These are phyloP conservation scores for Lasiodiplodia gonubiensis DNA, from an alignment of 2,329 filamentous ascomycete genomes.

Conservation along the genomic window DNA sequence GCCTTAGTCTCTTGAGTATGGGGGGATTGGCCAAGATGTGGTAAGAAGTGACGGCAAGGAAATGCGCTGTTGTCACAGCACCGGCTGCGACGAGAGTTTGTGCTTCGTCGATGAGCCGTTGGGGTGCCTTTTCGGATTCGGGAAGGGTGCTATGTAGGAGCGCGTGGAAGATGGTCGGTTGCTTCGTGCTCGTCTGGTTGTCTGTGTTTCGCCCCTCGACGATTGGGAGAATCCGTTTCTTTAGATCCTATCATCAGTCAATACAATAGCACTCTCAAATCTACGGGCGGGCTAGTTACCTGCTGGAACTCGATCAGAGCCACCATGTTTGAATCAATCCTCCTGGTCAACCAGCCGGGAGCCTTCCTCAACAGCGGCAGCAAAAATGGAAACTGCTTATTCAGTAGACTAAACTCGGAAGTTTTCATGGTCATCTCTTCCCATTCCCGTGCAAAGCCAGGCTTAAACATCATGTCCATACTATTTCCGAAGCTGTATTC, in stretches of 20 bases:
- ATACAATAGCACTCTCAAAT: neutral
- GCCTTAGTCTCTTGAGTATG: constrained; percentile 39
- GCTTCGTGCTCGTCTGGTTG: neutral
- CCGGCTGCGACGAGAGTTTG: constrained; percentile 43
- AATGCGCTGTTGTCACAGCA: constrained; percentile 45
- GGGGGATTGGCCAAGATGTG: constrained; percentile 43
- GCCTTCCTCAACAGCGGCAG: neutral
- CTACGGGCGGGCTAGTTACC: neutral
- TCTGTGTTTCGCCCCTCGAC: neutral
- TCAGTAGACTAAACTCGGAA: constrained; percentile 12
- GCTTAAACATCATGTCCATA: constrained; percentile 31
- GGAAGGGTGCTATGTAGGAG: constrained; percentile 37
- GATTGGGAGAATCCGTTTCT: neutral
- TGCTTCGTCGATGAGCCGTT: constrained; percentile 31
- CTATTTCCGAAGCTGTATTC: constrained; percentile 33
- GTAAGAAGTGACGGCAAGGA: constrained; percentile 44
- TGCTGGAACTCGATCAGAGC: neutral
- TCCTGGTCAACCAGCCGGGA: constrained; percentile 6
- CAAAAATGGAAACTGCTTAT: constrained; percentile 25
- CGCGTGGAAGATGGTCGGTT: constrained; percentile 40
- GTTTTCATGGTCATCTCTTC: neutral
- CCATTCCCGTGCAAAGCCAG: constrained; percentile 30
- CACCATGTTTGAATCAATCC: neutral
- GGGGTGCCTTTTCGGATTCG: constrained; percentile 30
- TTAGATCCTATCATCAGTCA: constrained; percentile 13